Percentiles rank a stretch among this genome's conserved stretches.
Conservation (phyloP, 2,329 filamentous ascomycete genomes). For the Pseudocercospora fijiensis region DNA sequence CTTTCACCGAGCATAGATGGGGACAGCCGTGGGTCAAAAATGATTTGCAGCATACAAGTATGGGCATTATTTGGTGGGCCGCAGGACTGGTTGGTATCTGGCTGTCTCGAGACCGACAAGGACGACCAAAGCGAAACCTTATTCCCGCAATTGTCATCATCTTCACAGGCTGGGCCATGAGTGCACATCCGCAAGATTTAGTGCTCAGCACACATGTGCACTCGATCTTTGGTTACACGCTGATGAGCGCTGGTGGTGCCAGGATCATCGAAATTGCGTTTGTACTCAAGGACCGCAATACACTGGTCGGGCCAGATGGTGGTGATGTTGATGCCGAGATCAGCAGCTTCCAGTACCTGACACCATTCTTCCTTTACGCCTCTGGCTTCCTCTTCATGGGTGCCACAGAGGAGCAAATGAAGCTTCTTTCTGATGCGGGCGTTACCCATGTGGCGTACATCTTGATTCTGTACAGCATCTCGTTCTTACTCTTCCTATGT, state of each 20-base stretch:
- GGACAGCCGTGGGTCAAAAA: conserved; percentile 85
- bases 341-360: conserved; percentile 52
- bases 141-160: conserved; percentile 88
- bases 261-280: conserved; percentile 91
- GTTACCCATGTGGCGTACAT: conserved; percentile 92
- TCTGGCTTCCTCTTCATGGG: conserved; percentile 97
- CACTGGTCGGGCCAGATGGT: conserved; percentile 31
- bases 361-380: conserved; percentile 68
- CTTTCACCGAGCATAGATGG: conserved; percentile 97
- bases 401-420: conserved; percentile 95
- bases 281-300: conserved; percentile 69
- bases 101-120: conserved; percentile 81
- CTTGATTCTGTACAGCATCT: conserved; percentile 83
- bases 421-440: conserved; percentile 66
- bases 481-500: conserved; percentile 88
- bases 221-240: conserved; percentile 84
- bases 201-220: conserved; percentile 86
- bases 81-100: conserved; percentile 88
- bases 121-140: conserved; percentile 85
- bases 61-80: conserved; percentile 99
- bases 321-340: conserved; percentile 39
- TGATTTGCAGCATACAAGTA: conserved; percentile 96
- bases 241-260: conserved; percentile 84
- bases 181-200: conserved; percentile 79
- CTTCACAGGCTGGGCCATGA: conserved; percentile 95